Percentiles rank a stretch among this genome's conserved stretches.
These are phyloP conservation scores for Lichtheimia corymbifera DNA, from an alignment of 371 early-diverging fungal species.

Conservation along the genomic window DNA sequence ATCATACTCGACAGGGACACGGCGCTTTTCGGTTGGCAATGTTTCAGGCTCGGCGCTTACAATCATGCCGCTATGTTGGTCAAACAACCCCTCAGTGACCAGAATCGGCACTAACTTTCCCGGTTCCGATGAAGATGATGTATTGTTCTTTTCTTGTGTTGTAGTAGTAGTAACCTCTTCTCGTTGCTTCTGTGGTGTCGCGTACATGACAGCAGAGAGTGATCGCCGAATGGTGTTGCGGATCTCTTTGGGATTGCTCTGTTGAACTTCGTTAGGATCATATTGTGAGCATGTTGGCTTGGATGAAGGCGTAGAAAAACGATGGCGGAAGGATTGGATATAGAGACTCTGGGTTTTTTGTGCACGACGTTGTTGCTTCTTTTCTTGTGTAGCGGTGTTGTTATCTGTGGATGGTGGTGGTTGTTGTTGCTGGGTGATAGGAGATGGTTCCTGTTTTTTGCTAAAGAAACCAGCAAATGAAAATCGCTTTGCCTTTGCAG, in stretches of 20 bases:
- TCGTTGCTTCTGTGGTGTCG: constrained; percentile 28
- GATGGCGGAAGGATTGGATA: constrained; percentile 34
- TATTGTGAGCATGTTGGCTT: constrained; percentile 13
- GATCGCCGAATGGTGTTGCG: constrained; percentile 38
- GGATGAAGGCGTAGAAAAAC: constrained; percentile 1
- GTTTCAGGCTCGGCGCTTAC: constrained; percentile 17
- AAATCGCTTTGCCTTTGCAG: constrained; percentile 27
- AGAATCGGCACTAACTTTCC: constrained; percentile 34
- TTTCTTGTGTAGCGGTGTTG: neutral
- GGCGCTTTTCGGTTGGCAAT: constrained; percentile 8
- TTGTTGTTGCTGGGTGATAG: constrained; percentile 10
- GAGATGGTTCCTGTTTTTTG: constrained; percentile 13
- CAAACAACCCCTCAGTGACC: constrained; percentile 37
- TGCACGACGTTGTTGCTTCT: constrained; percentile 15
- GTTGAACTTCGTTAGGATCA: constrained; percentile 31
- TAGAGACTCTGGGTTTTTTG: constrained; percentile 42
- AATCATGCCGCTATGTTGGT: constrained; percentile 33
- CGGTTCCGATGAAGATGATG: neutral
- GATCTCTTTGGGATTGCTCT: constrained; percentile 32
- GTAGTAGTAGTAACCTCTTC: neutral
- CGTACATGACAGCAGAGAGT: constrained; percentile 39
- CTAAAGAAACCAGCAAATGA: constrained; percentile 36
- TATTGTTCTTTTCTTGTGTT: neutral
- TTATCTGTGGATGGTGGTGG: constrained; percentile 8
- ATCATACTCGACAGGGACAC: constrained; percentile 35